Conservation (phyloP, 1,284 basidiomycete genomes). For the Fistulina hepatica region DNA sequence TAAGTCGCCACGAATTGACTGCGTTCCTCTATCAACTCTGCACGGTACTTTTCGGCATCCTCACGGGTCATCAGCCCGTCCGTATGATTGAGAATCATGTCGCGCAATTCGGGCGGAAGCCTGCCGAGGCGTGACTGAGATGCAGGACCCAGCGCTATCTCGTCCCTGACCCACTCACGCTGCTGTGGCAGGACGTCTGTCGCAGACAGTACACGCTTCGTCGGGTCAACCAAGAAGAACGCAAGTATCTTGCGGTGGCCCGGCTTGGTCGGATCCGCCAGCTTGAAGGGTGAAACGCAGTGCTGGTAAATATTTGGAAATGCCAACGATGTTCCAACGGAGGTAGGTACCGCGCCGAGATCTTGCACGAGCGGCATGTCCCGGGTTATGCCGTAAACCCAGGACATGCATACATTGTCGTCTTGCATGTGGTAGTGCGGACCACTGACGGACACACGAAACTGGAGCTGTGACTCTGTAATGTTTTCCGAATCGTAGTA, state of each 20-base stretch:
- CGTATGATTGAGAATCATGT: not conserved
- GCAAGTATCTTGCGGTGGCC: conserved; percentile 40
- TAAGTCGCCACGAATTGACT: not conserved
- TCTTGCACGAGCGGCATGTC: conserved; percentile 11
- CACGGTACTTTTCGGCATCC: conserved; percentile 5
- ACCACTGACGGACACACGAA: conserved; percentile 15
- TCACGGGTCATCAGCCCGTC: conserved; percentile 1
- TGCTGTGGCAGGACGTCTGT: conserved; percentile 33
- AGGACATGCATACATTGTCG: conserved; percentile 21
- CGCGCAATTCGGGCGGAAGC: not conserved
- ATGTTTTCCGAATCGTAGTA: conserved; percentile 27
- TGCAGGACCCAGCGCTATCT: not conserved
- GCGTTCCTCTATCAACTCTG: conserved; percentile 9
- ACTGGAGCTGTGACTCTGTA: conserved; percentile 22
- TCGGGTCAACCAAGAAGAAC: conserved; percentile 40
- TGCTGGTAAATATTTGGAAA: conserved; percentile 40
- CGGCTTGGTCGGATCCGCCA: conserved; percentile 30
- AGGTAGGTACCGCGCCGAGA: not conserved
- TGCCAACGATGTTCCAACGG: conserved; percentile 20
- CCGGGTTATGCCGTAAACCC: conserved; percentile 19
- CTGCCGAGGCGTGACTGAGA: not conserved
- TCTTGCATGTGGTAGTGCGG: conserved; percentile 17
- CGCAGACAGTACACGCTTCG: conserved; percentile 28
- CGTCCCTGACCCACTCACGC: conserved; percentile 22
- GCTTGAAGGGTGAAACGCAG: conserved; percentile 30